phyloP scores from a whole-genome alignment of 768 basidiomycete species.

The Lactarius tabidus region DNA sequence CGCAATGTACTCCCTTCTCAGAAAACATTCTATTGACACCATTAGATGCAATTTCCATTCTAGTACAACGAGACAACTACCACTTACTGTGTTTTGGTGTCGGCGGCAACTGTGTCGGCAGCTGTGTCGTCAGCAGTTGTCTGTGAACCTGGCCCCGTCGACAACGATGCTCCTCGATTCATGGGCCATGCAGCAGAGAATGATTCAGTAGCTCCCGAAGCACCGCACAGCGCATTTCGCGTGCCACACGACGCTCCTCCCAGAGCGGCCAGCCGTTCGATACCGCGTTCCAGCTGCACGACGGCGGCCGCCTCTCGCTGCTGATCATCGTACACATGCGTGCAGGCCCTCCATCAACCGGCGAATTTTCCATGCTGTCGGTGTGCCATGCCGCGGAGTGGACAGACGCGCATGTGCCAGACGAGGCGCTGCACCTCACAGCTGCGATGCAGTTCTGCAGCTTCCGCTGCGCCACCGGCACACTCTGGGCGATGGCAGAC shows the following conservation, averaged over 20 bases:
- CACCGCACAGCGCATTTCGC: constrained; percentile 11
- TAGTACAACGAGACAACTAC: too few species aligned
- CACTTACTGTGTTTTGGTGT: too few species aligned
- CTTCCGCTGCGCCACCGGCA: constrained; percentile 17
- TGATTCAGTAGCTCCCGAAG: too few species aligned
- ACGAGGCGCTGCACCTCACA: constrained; percentile 24
- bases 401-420: constrained; percentile 2
- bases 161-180: neutral
- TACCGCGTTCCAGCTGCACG: neutral
- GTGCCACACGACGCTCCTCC: constrained; percentile 13
- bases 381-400: constrained; percentile 20
- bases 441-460: constrained; percentile 23
- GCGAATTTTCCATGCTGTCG: constrained; percentile 15
- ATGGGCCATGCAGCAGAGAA: too few species aligned
- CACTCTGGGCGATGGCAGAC: constrained; percentile 23
- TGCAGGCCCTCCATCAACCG: neutral
- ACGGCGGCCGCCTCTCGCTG: constrained; percentile 4
- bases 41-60: too few species aligned
- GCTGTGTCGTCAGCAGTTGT: too few species aligned
- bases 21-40: too few species aligned
- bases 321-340: constrained; percentile 15
- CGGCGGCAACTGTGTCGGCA: too few species aligned
- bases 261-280: constrained; percentile 9
- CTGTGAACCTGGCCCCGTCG: neutral
- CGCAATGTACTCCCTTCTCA: too few species aligned